Evolutionary conservation across 805 yeast species (phyloP).

Genomic region (Metschnikowia lachancei): DNA sequence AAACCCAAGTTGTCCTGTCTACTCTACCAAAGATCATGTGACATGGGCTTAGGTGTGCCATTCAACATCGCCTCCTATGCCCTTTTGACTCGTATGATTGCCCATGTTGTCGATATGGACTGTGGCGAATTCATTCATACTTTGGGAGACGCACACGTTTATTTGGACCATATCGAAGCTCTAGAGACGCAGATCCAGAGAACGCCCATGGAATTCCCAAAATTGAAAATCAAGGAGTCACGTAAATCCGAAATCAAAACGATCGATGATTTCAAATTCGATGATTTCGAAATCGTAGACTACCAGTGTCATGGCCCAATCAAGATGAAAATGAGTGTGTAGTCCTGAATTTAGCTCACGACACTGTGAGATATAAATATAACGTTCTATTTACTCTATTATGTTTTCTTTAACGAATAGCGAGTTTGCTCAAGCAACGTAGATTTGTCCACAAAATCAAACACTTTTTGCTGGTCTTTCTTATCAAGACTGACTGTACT

Average conservation of each 20-base stretch:
- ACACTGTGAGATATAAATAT: too few relatives aligned
- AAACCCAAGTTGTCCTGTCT: constrained; percentile 79
- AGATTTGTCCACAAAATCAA: constrained; percentile 37
- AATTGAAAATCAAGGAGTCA: constrained; percentile 62
- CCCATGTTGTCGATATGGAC: constrained; percentile 91
- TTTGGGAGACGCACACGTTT: constrained; percentile 96
- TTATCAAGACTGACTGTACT: not conserved
- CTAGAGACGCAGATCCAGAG: constrained; percentile 75
- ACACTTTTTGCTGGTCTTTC: constrained; percentile 26
- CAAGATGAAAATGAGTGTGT: constrained; percentile 97
- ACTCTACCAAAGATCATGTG: constrained; percentile 96
- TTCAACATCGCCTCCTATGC: constrained; percentile 98
- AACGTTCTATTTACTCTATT: not conserved
- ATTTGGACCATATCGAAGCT: constrained; percentile 90
- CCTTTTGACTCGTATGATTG: constrained; percentile 87
- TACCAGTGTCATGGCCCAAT: constrained; percentile 82
- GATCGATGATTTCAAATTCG: constrained; percentile 86
- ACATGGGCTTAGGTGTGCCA: constrained; percentile 99
- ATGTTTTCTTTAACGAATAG: not conserved
- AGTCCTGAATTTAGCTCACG: too few relatives aligned
- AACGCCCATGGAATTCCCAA: constrained; percentile 78
- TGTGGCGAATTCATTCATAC: constrained; percentile 95
- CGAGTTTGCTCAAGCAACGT: constrained; percentile 14
- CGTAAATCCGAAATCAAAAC: constrained; percentile 44
- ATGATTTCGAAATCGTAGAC: constrained; percentile 78